Evolutionary conservation across 1,139 yeast genomes (phyloP).

Genomic region (Hanseniaspora gamundiae): DNA sequence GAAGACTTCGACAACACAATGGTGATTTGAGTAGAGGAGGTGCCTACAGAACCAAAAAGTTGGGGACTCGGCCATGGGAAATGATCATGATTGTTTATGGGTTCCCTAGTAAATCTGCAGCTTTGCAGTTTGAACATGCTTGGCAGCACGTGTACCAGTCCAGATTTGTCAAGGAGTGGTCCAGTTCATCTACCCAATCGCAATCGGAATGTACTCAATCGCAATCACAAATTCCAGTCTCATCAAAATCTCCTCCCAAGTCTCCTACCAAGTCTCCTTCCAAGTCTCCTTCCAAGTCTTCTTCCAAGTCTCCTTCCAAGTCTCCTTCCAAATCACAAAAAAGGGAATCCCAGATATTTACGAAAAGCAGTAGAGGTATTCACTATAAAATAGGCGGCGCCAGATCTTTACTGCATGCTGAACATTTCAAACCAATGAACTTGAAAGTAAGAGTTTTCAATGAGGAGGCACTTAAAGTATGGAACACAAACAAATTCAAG

Average conservation of each 20-base stretch:
- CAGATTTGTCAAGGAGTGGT: conserved; percentile 35
- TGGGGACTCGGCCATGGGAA: conserved; percentile 60
- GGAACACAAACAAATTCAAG: conserved; percentile 12
- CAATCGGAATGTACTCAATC: conserved; percentile 10
- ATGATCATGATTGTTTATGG: conserved; percentile 53
- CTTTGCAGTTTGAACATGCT: conserved; percentile 63
- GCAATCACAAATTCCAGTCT: conserved; percentile 12
- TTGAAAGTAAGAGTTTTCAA: conserved; percentile 32
- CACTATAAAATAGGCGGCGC: conserved; percentile 42
- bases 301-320: not conserved
- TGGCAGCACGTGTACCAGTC: conserved; percentile 65
- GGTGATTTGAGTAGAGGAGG: conserved; percentile 56
- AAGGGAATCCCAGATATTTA: conserved; percentile 20
- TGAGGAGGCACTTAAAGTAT: conserved; percentile 20
- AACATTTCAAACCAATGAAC: conserved; percentile 33
- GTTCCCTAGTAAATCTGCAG: conserved; percentile 59
- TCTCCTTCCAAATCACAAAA: too few relatives aligned
- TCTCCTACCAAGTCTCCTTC: too few relatives aligned
- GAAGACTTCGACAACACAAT: conserved; percentile 67
- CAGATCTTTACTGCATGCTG: conserved; percentile 32
- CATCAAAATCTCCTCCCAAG: not conserved
- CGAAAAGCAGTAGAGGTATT: conserved; percentile 22
- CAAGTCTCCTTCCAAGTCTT: not conserved
- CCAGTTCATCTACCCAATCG: not conserved
- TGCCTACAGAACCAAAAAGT: conserved; percentile 49